Evolutionary conservation across 2,329 filamentous ascomycete genomes (phyloP).

Genomic region (Iodosphaeria phyllophila): DNA sequence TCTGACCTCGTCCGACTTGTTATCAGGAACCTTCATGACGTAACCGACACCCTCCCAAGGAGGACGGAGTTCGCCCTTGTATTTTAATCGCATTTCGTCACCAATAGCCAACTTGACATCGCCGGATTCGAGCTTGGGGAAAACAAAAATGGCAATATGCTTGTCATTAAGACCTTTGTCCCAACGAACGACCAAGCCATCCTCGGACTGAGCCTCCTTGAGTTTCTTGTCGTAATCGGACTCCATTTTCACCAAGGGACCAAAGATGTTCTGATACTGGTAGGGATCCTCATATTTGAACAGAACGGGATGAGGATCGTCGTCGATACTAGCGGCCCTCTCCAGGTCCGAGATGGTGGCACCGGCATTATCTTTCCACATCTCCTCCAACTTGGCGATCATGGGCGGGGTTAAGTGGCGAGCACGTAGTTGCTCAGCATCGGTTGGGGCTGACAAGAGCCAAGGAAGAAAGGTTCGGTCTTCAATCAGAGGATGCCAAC

Average conservation of each 20-base stretch:
- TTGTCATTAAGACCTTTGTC: constrained; percentile 94
- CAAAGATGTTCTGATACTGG: constrained; percentile 98
- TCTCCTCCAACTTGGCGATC: constrained; percentile 89
- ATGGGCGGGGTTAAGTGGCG: constrained; percentile 84
- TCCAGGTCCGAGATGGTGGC: constrained; percentile 85
- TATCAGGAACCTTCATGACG: constrained; percentile 98
- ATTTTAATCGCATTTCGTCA: constrained; percentile 94
- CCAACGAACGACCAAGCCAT: constrained; percentile 87
- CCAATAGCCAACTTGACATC: constrained; percentile 96
- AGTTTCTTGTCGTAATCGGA: constrained; percentile 98
- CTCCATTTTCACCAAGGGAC: constrained; percentile 94
- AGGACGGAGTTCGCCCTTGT: constrained; percentile 80
- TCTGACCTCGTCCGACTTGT: constrained; percentile 93
- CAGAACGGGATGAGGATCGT: constrained; percentile 83
- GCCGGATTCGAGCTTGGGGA: constrained; percentile 92
- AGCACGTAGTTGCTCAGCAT: constrained; percentile 89
- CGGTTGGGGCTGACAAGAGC: constrained; percentile 77
- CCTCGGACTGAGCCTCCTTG: constrained; percentile 95
- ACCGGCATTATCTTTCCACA: constrained; percentile 90
- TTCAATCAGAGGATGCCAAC: constrained; percentile 95
- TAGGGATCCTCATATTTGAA: constrained; percentile 93
- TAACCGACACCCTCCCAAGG: constrained; percentile 97
- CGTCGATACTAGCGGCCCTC: constrained; percentile 78
- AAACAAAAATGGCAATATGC: constrained; percentile 82
- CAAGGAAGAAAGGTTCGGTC: constrained; percentile 88